Evolutionary conservation across 768 basidiomycete genomes (phyloP).

Genomic region (Kwoniella sp.): DNA sequence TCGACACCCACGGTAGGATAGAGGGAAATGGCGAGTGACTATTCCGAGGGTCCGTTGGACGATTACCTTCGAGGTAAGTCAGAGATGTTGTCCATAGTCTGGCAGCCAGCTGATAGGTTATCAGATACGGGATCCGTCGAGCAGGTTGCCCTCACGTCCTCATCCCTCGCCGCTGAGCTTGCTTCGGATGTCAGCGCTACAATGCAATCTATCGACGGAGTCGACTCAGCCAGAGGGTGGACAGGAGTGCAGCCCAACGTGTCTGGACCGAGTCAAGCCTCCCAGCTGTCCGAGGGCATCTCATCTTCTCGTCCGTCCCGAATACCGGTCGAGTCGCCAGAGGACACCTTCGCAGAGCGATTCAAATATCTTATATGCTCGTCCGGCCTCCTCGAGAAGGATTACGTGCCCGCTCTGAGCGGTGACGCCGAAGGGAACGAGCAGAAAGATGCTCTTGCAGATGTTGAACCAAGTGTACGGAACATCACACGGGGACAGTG

Average conservation of each 20-base stretch:
- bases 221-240: conserved; percentile 9
- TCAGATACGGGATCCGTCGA: too few species aligned
- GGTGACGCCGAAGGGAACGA: conserved; percentile 1
- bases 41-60: conserved; percentile 19
- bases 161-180: too few species aligned
- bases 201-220: conserved; percentile 1
- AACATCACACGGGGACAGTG: too few species aligned
- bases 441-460: too few species aligned
- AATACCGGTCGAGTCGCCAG: not conserved
- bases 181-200: too few species aligned
- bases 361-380: conserved; percentile 48
- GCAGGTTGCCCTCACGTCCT: too few species aligned
- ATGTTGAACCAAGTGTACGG: too few species aligned
- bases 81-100: not conserved
- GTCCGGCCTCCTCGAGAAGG: conserved; percentile 39
- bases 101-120: too few species aligned
- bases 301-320: not conserved
- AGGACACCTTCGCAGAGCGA: conserved; percentile 33
- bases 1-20: too few species aligned
- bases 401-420: conserved; percentile 33
- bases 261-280: conserved; percentile 19
- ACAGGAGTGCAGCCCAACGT: conserved; percentile 12
- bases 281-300: not conserved
- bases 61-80: conserved; percentile 21
- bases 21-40: conserved; percentile 10